phyloP scores from a whole-genome alignment of 2,329 filamentous ascomycete species.

The Acrodontium crateriforme region DNA sequence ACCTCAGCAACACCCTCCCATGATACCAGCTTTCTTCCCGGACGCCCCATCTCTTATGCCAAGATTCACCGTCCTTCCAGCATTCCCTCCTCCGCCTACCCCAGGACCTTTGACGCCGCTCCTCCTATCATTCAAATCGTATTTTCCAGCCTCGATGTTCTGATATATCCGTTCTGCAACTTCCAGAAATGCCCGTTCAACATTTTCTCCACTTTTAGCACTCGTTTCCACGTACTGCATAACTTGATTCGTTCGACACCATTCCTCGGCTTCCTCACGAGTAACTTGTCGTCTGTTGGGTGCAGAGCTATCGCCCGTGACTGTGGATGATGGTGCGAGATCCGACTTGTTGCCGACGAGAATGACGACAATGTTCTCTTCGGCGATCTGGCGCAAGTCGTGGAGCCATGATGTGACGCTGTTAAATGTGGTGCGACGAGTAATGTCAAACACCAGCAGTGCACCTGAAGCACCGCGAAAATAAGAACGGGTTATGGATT shows the following conservation, averaged over 20 bases:
- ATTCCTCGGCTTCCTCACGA: conserved; percentile 70
- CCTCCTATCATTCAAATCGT: conserved; percentile 84
- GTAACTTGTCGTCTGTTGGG: conserved; percentile 67
- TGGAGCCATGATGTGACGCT: conserved; percentile 89
- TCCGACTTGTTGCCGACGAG: conserved; percentile 94
- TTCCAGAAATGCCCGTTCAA: conserved; percentile 83
- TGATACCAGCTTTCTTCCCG: conserved; percentile 16
- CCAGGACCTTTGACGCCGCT: conserved; percentile 70
- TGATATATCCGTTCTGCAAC: conserved; percentile 92
- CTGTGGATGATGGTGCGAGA: conserved; percentile 41
- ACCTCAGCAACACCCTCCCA: conserved; percentile 18
- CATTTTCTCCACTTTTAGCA: conserved; percentile 87
- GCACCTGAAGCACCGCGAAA: conserved; percentile 69
- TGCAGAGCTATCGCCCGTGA: conserved; percentile 14
- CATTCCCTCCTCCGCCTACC: conserved; percentile 33
- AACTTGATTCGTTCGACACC: conserved; percentile 74
- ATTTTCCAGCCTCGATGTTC: conserved; percentile 89
- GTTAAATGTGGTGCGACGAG: conserved; percentile 67
- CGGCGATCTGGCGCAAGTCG: conserved; percentile 86
- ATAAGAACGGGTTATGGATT: conserved; percentile 86
- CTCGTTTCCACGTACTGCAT: conserved; percentile 92
- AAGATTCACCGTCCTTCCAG: conserved; percentile 29
- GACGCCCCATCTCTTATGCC: conserved; percentile 27
- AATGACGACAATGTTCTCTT: conserved; percentile 87
- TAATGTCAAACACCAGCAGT: conserved; percentile 90